A percentile compares a stretch with the other conserved stretches of the same genome.
Conservation (phyloP, 768 basidiomycete species). For the Mrakia frigida region DNA sequence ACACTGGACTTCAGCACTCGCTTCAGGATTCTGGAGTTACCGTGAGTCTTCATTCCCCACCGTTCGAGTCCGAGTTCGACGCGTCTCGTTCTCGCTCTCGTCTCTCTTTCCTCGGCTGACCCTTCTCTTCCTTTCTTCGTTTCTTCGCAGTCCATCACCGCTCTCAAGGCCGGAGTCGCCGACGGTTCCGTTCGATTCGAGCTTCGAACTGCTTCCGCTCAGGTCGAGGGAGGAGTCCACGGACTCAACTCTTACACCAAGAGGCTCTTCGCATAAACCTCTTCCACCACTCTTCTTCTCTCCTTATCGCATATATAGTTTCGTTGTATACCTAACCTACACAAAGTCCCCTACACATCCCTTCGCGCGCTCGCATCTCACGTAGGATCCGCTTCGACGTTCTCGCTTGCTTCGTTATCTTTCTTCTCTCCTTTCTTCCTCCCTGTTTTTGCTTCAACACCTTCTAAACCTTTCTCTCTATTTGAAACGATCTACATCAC, state of each 20-base stretch:
- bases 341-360: not conserved
- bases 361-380: not conserved
- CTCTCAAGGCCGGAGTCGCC: slow-evolving; percentile 62
- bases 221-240: slow-evolving; percentile 93
- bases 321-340: not conserved
- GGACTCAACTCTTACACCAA: slow-evolving; percentile 72
- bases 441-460: not conserved
- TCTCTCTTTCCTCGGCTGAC: too few species aligned
- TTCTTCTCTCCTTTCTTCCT: too few species aligned
- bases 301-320: not conserved
- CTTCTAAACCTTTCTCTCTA: too few species aligned
- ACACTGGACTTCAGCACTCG: slow-evolving; percentile 82
- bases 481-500: not conserved
- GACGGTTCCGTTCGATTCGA: slow-evolving; percentile 77
- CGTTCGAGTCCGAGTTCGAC: too few species aligned
- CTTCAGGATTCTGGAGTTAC: slow-evolving; percentile 88
- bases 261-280: not conserved
- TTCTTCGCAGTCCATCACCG: slow-evolving; percentile 47
- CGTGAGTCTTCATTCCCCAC: slow-evolving; percentile 33
- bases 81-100: too few species aligned
- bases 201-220: slow-evolving; percentile 87
- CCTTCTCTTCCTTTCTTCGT: not conserved
- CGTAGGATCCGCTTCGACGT: not conserved
- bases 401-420: slow-evolving; percentile 3
- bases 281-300: not conserved